These are phyloP conservation scores for Begonia peltatifolia DNA, from an alignment of 306 rosid species.

Conservation along the genomic window DNA sequence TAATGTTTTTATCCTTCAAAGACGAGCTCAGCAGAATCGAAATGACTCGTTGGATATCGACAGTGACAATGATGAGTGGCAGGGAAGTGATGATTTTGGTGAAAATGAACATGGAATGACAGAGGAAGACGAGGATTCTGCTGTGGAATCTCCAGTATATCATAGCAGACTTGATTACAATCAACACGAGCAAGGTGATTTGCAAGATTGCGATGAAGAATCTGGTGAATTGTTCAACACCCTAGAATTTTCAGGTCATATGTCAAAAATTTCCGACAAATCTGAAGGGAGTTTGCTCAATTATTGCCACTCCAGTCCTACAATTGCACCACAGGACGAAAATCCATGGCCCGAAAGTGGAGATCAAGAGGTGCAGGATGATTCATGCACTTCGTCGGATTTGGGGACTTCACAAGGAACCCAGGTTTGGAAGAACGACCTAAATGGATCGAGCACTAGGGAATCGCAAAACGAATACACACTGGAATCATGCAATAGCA, in stretches of 20 bases:
- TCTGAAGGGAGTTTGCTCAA: slow-evolving; percentile 9
- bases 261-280: neutral
- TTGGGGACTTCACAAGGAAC: slow-evolving; percentile 22
- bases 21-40: slow-evolving; percentile 73
- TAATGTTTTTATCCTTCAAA: slow-evolving; percentile 76
- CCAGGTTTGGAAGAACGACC: slow-evolving; percentile 28
- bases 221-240: slow-evolving; percentile 5
- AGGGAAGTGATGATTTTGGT: slow-evolving; percentile 32
- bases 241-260: no score
- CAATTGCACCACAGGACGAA: slow-evolving; percentile 14
- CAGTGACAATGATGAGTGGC: slow-evolving; percentile 92
- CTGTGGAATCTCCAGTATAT: slow-evolving; percentile 41
- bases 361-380: slow-evolving; percentile 40
- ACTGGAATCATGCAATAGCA: slow-evolving; percentile 54
- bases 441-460: slow-evolving; percentile 26
- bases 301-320: slow-evolving; percentile 15
- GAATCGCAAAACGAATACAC: slow-evolving; percentile 39
- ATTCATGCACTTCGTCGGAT: slow-evolving; percentile 39
- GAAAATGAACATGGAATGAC: slow-evolving; percentile 31
- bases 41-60: slow-evolving; percentile 31
- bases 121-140: slow-evolving; percentile 66
- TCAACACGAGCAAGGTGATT: slow-evolving; percentile 17
- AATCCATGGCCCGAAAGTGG: slow-evolving; percentile 21
- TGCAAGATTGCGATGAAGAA: slow-evolving; percentile 31
- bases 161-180: slow-evolving; percentile 15